Evolutionary conservation across 2,329 filamentous ascomycete species (phyloP).

Genomic region (Rhytidhysteron rufulum): DNA sequence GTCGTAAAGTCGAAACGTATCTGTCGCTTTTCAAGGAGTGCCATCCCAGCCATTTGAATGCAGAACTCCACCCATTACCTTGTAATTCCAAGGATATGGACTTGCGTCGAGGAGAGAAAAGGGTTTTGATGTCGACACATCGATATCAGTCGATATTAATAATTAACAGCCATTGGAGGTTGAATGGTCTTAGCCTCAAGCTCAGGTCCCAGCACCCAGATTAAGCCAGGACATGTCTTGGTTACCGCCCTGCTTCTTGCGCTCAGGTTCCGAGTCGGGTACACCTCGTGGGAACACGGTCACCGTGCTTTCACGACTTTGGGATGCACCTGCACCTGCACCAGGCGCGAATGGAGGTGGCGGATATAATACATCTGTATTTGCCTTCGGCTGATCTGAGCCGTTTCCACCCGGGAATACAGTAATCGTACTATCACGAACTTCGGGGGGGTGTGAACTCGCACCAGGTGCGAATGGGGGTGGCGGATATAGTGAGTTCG

Average conservation of each 20-base stretch:
- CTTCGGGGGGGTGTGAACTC: conserved; percentile 61
- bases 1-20: conserved; percentile 1
- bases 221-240: conserved; percentile 81
- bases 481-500: conserved; percentile 45
- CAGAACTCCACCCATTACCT: conserved; percentile 7
- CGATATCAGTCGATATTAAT: too few relatives aligned
- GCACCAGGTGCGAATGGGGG: too few relatives aligned
- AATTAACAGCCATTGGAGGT: neutral
- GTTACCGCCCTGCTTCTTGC: conserved; percentile 18
- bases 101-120: neutral
- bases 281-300: conserved; percentile 42
- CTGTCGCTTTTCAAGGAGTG: conserved; percentile 11
- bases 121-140: neutral
- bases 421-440: conserved; percentile 55
- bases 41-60: conserved; percentile 7
- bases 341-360: too few relatives aligned
- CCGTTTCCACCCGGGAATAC: conserved; percentile 44
- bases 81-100: neutral
- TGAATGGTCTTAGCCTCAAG: too few relatives aligned
- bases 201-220: conserved; percentile 49
- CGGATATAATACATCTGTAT: too few relatives aligned
- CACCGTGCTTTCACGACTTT: conserved; percentile 58
- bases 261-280: conserved; percentile 4
- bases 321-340: conserved; percentile 56
- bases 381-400: too few relatives aligned